phyloP scores from a whole-genome alignment of 257 asterid species.

The Asclepias syriaca region DNA sequence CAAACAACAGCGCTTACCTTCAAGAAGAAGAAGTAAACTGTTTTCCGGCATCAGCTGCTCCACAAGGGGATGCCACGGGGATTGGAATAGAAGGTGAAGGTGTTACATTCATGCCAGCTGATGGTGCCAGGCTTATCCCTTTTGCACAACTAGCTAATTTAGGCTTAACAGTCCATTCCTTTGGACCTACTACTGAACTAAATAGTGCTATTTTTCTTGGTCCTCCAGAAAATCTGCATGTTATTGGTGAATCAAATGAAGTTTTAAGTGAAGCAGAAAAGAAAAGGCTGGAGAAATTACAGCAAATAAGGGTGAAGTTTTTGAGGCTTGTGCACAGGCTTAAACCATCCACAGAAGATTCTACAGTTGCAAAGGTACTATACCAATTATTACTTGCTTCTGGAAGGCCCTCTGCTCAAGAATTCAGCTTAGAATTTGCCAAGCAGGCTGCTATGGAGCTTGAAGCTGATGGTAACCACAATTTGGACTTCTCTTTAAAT shows the following conservation, averaged over 20 bases:
- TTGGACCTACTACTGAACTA: constrained; percentile 20
- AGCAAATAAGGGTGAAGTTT: constrained; percentile 37
- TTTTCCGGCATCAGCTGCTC: constrained; percentile 23
- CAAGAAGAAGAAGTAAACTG: constrained; percentile 21
- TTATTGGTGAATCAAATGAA: constrained; percentile 21
- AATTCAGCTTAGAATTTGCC: constrained; percentile 30
- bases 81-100: constrained; percentile 21
- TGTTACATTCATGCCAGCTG: constrained; percentile 20
- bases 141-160: constrained; percentile 15
- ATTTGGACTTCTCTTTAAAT: constrained; percentile 33
- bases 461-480: constrained; percentile 33
- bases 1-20: constrained; percentile 22
- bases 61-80: constrained; percentile 22
- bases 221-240: background rate
- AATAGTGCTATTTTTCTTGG: constrained; percentile 5
- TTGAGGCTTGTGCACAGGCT: constrained; percentile 44
- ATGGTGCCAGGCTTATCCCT: constrained; percentile 18
- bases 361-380: constrained; percentile 37
- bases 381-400: constrained; percentile 40
- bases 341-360: constrained; percentile 43
- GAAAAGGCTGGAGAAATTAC: constrained; percentile 37
- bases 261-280: constrained; percentile 32
- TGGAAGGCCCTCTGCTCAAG: constrained; percentile 24
- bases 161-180: constrained; percentile 22
- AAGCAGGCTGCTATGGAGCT: constrained; percentile 34